These are phyloP conservation scores for Cymbidium sinense DNA, from an alignment of 106 monocot species.

Conservation along the genomic window DNA sequence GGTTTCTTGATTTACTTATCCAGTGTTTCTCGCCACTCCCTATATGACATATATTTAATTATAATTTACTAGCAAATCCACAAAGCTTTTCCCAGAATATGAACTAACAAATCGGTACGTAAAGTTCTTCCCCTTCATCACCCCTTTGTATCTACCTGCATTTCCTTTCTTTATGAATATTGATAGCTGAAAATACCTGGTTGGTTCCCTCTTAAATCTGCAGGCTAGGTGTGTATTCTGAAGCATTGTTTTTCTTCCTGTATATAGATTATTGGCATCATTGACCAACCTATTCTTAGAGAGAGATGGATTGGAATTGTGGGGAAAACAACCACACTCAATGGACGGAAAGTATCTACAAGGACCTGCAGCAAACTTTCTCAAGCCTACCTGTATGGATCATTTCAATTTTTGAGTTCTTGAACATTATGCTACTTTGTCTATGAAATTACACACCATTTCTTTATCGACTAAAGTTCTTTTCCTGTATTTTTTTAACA, in stretches of 20 bases:
- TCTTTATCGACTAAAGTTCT: not conserved
- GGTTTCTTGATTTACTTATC: not conserved
- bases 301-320: conserved; percentile 93
- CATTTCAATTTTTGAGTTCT: not conserved
- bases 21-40: too few species aligned
- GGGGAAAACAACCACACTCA: conserved; percentile 72
- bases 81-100: too few species aligned
- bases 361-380: conserved; percentile 66
- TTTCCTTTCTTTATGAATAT: not conserved
- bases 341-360: conserved; percentile 77
- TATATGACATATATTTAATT: not conserved
- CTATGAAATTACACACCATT: not conserved
- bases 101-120: too few species aligned
- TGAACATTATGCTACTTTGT: not conserved
- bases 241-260: not conserved
- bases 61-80: too few species aligned
- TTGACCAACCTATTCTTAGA: conserved; percentile 87
- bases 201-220: not conserved
- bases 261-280: conserved; percentile 80
- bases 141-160: too few species aligned
- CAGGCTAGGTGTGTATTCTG: not conserved
- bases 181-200: not conserved
- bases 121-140: too few species aligned
- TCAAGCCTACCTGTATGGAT: conserved; percentile 80
- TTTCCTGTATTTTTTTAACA: conserved; percentile 14